These are phyloP conservation scores for Aspergillus persii DNA, from an alignment of 2,329 filamentous ascomycete species.

Conservation along the genomic window DNA sequence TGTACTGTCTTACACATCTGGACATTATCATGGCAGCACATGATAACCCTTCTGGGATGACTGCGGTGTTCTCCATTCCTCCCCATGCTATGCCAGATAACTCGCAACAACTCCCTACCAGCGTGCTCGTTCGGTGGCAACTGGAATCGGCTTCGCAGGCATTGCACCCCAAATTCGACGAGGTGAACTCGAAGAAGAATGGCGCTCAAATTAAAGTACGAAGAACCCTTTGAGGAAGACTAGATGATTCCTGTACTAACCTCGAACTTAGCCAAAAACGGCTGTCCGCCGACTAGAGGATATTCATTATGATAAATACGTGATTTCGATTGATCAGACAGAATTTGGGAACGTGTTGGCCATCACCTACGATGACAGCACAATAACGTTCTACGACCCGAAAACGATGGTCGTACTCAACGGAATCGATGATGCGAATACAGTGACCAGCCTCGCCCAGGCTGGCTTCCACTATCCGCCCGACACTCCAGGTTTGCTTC, in stretches of 20 bases:
- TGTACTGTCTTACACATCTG: conserved; percentile 68
- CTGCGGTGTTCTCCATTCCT: conserved; percentile 66
- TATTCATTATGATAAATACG: conserved; percentile 65
- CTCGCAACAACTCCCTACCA: conserved; percentile 64
- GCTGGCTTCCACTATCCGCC: conserved; percentile 72
- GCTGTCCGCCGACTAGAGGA: conserved; percentile 66
- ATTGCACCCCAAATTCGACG: conserved; percentile 74
- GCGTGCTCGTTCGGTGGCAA: conserved; percentile 80
- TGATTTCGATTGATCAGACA: conserved; percentile 66
- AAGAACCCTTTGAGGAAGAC: not conserved
- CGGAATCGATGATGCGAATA: conserved; percentile 61
- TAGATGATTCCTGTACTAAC: conserved; percentile 17
- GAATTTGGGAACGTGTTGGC: conserved; percentile 71
- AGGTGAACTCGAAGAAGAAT: conserved; percentile 66
- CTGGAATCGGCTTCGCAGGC: conserved; percentile 63
- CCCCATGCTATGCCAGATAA: conserved; percentile 51
- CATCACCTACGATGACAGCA: conserved; percentile 75
- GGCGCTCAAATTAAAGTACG: conserved; percentile 44
- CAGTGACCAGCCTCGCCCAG: conserved; percentile 69
- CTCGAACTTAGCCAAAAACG: conserved; percentile 41
- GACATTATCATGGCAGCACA: conserved; percentile 68
- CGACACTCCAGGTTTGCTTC: conserved; percentile 57
- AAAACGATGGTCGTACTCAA: conserved; percentile 68
- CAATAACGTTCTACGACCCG: conserved; percentile 75
- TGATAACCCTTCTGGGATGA: conserved; percentile 56